Percentiles rank a stretch among this genome's conserved stretches.
Evolutionary conservation across 176 grass and related monocot species (phyloP).

Genomic region (Eragrostis curvula): DNA sequence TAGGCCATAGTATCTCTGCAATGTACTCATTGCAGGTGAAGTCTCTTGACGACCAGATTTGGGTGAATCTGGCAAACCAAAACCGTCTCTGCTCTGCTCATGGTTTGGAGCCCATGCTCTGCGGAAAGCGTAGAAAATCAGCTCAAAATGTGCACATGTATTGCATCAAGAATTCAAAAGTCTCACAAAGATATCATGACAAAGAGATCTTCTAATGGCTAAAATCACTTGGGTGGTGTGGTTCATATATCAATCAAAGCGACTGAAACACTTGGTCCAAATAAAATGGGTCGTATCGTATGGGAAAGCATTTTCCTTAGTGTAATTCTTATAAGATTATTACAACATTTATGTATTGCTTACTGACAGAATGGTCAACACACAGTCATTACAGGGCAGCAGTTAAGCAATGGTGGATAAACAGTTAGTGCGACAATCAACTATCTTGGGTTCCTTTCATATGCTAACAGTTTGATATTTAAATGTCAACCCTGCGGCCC

Average conservation of each 20-base stretch:
- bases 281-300: no score
- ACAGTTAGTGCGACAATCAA: neutral
- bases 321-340: neutral
- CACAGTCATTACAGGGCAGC: neutral
- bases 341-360: neutral
- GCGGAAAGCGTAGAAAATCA: neutral
- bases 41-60: constrained; percentile 33
- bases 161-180: neutral
- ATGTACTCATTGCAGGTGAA: constrained; percentile 72
- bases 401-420: neutral
- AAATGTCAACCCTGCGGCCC: neutral
- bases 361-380: constrained; percentile 14
- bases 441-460: neutral
- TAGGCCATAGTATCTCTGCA: constrained; percentile 76
- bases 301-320: no score
- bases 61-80: constrained; percentile 35
- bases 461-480: neutral
- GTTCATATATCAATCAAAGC: no score
- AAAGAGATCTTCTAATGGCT: neutral
- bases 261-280: no score
- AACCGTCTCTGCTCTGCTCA: constrained; percentile 34
- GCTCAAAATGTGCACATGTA: neutral
- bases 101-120: constrained; percentile 52
- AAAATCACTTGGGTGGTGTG: no score
- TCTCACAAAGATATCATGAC: neutral